These are phyloP conservation scores for Prunus mume DNA, from an alignment of 306 rosid species.

Conservation along the genomic window DNA sequence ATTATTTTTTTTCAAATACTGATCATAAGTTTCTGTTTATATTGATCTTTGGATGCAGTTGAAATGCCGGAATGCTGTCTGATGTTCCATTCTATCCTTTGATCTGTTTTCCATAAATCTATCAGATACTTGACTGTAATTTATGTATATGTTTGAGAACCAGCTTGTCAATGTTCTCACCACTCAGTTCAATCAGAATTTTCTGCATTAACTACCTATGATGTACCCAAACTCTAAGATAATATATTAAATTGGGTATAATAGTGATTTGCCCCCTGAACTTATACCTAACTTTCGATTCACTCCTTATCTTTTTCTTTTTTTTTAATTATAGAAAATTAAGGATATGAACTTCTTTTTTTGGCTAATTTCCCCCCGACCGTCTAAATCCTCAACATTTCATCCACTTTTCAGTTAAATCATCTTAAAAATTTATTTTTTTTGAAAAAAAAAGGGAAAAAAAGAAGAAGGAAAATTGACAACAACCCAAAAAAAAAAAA, in stretches of 20 bases:
- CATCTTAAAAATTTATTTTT: too few relatives aligned
- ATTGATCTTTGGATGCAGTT: constrained; percentile 25
- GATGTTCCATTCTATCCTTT: neutral
- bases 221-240: neutral
- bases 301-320: too few relatives aligned
- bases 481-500: accelerated
- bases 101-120: neutral
- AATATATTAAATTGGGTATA: neutral
- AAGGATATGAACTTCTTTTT: too few relatives aligned
- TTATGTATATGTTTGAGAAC: constrained; percentile 2
- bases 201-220: constrained; percentile 8
- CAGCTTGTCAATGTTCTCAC: neutral
- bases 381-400: too few relatives aligned
- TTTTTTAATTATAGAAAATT: too few relatives aligned
- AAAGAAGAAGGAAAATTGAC: too few relatives aligned
- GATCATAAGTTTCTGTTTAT: neutral
- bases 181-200: constrained; percentile 2
- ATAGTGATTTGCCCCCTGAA: too few relatives aligned
- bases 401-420: too few relatives aligned
- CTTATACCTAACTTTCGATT: too few relatives aligned
- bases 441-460: too few relatives aligned
- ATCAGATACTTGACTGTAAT: neutral
- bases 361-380: too few relatives aligned
- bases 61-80: constrained; percentile 7
- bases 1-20: neutral